Conservation (phyloP, 2,329 filamentous ascomycete genomes). For the Pseudogymnoascus sp. region DNA sequence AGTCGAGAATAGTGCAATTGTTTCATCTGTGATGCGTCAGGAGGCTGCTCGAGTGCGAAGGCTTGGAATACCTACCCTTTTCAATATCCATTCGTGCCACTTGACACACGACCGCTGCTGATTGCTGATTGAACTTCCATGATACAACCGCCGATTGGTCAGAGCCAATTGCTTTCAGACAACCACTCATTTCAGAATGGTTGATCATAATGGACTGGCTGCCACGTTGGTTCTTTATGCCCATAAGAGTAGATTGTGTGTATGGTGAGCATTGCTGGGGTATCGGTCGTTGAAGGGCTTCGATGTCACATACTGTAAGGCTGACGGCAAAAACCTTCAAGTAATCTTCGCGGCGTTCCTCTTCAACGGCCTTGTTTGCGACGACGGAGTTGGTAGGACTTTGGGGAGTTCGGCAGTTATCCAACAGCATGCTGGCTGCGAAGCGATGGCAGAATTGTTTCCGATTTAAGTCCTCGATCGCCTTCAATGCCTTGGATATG, state of each 20-base stretch:
- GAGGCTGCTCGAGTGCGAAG: neutral
- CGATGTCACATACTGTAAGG: constrained; percentile 55
- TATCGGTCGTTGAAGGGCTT: constrained; percentile 40
- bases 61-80: constrained; percentile 33
- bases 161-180: constrained; percentile 44
- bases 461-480: constrained; percentile 1
- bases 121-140: constrained; percentile 54
- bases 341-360: constrained; percentile 33
- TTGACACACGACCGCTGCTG: constrained; percentile 54
- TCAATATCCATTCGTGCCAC: constrained; percentile 51
- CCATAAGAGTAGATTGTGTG: constrained; percentile 20
- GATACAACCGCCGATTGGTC: constrained; percentile 54
- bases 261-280: constrained; percentile 45
- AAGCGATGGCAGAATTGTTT: constrained; percentile 27
- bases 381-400: constrained; percentile 16
- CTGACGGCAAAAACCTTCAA: constrained; percentile 53
- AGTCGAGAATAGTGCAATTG: constrained; percentile 16
- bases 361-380: constrained; percentile 22
- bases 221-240: constrained; percentile 31
- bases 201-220: constrained; percentile 21
- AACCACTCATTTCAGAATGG: constrained; percentile 35
- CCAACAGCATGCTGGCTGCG: constrained; percentile 27
- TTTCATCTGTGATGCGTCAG: constrained; percentile 23
- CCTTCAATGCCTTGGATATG: neutral
- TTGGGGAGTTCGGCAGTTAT: constrained; percentile 26